Percentiles rank a stretch among this genome's conserved stretches.
These are phyloP conservation scores for Dactylorhiza incarnata DNA, from an alignment of 106 monocot genomes.

Conservation along the genomic window DNA sequence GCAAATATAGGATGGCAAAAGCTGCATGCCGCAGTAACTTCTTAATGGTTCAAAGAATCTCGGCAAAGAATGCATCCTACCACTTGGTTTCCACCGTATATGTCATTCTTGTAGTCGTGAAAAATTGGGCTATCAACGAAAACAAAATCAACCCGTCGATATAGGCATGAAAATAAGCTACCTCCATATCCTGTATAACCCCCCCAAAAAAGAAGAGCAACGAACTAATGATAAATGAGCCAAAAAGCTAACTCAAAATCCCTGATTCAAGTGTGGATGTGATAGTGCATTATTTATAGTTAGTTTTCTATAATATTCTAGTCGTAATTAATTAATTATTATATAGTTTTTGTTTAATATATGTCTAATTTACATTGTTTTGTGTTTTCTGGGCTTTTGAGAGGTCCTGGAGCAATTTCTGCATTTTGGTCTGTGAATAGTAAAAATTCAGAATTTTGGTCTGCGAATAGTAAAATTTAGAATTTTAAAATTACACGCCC, in stretches of 20 bases:
- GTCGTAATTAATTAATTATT: too few relatives aligned
- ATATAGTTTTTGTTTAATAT: too few relatives aligned
- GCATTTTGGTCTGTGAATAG: too few relatives aligned
- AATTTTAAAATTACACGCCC: too few relatives aligned
- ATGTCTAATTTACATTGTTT: too few relatives aligned
- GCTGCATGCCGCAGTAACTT: background rate
- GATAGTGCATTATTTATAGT: too few relatives aligned
- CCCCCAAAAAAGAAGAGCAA: background rate
- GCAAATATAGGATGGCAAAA: background rate
- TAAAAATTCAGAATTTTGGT: too few relatives aligned
- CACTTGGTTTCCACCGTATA: slow-evolving; percentile 47
- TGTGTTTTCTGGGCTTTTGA: too few relatives aligned
- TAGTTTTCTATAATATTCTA: too few relatives aligned
- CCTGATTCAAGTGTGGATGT: background rate
- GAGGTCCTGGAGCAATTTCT: too few relatives aligned
- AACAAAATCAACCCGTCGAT: slow-evolving; percentile 85
- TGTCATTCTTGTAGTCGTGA: slow-evolving; percentile 34
- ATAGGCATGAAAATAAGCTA: slow-evolving; percentile 55
- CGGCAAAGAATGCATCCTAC: slow-evolving; percentile 4
- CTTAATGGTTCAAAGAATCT: slow-evolving; percentile 2
- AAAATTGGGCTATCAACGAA: slow-evolving; percentile 58
- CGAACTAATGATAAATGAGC: background rate
- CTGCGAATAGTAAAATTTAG: too few relatives aligned
- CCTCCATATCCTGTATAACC: slow-evolving; percentile 7
- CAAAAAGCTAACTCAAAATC: background rate